phyloP scores from a whole-genome alignment of 2,329 filamentous ascomycete species.

The Nothophoma quercina region DNA sequence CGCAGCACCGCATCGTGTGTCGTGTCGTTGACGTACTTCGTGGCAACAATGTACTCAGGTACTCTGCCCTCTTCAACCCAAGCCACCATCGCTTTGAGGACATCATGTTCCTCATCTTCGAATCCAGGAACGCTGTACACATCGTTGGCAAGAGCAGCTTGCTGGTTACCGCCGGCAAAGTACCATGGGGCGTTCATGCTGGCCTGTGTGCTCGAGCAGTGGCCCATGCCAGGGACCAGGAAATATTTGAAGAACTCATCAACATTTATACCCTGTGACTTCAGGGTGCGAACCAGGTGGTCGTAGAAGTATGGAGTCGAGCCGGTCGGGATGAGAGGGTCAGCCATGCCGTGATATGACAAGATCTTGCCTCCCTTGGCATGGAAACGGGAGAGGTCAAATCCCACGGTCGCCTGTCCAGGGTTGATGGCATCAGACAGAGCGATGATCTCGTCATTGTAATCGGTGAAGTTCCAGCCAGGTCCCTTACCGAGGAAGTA shows the following conservation, averaged over 20 bases:
- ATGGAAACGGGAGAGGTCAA: constrained; percentile 58
- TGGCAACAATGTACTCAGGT: constrained; percentile 49
- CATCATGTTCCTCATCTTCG: constrained; percentile 52
- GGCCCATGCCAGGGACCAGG: constrained; percentile 55
- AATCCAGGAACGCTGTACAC: constrained; percentile 40
- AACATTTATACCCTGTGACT: constrained; percentile 46
- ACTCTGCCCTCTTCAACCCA: constrained; percentile 54
- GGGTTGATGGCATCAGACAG: constrained; percentile 54
- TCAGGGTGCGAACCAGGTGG: constrained; percentile 50
- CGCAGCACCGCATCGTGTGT: constrained; percentile 30
- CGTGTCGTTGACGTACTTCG: constrained; percentile 39
- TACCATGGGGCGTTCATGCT: constrained; percentile 55
- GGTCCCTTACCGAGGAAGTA: constrained; percentile 53
- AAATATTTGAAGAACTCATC: constrained; percentile 55
- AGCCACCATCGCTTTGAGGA: constrained; percentile 55
- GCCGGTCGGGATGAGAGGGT: constrained; percentile 58
- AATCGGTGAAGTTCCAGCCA: constrained; percentile 50
- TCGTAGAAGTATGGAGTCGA: constrained; percentile 62
- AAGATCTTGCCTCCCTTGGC: constrained; percentile 52
- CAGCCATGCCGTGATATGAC: constrained; percentile 55
- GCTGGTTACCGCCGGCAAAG: constrained; percentile 48
- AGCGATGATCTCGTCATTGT: constrained; percentile 50
- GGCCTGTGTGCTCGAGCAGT: constrained; percentile 49
- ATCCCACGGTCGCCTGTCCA: constrained; percentile 59
- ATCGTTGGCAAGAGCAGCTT: constrained; percentile 9